Evolutionary conservation across 345 rosid genomes (phyloP).

Genomic region (Raphanus sativus): DNA sequence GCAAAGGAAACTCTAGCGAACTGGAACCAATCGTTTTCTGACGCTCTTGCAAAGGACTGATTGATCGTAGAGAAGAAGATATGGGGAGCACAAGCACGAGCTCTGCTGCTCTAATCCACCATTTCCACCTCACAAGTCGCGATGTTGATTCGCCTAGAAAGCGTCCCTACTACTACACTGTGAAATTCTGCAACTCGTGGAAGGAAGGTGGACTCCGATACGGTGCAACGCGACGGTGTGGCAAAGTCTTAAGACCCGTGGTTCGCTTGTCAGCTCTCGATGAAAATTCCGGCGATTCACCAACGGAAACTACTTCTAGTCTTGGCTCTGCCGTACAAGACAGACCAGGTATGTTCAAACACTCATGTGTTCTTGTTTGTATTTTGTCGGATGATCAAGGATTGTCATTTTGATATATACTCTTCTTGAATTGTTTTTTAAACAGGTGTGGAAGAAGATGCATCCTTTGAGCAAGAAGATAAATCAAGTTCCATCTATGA

Average conservation of each 20-base stretch:
- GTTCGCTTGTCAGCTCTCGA: slow-evolving; percentile 56
- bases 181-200: slow-evolving; percentile 33
- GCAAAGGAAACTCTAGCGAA: slow-evolving; percentile 18
- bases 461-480: slow-evolving; percentile 44
- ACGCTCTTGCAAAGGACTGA: slow-evolving; percentile 12
- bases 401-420: background rate
- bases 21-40: slow-evolving; percentile 40
- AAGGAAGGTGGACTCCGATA: slow-evolving; percentile 38
- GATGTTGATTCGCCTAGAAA: slow-evolving; percentile 32
- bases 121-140: slow-evolving; percentile 50
- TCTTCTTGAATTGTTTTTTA: background rate
- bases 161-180: slow-evolving; percentile 17
- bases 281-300: slow-evolving; percentile 44
- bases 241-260: slow-evolving; percentile 12
- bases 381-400: background rate
- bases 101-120: slow-evolving; percentile 59
- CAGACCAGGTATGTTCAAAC: slow-evolving; percentile 50
- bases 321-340: slow-evolving; percentile 59
- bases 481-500: slow-evolving; percentile 55
- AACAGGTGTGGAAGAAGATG: slow-evolving; percentile 45
- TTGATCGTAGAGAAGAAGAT: background rate
- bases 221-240: slow-evolving; percentile 36
- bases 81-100: slow-evolving; percentile 64
- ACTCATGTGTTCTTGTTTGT: background rate
- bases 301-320: slow-evolving; percentile 39